Evolutionary conservation across 2,329 filamentous ascomycete genomes (phyloP).

Genomic region (Aspergillus brasiliensis): DNA sequence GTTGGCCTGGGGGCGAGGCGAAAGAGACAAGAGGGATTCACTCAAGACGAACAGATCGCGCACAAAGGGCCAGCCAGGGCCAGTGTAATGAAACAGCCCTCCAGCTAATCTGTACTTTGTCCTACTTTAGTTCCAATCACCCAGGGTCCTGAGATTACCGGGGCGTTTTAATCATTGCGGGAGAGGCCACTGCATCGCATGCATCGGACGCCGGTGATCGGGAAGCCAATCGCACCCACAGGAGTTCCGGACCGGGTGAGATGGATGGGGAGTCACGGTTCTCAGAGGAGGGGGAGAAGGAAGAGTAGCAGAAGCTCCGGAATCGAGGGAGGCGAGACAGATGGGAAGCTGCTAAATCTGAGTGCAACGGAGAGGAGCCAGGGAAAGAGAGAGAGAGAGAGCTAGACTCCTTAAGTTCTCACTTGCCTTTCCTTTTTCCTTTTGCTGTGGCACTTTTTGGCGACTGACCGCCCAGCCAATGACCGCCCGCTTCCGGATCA

Average conservation of each 20-base stretch:
- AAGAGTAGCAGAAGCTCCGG: background rate
- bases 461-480: background rate
- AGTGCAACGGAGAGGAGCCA: background rate
- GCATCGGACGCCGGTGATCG: constrained; percentile 15
- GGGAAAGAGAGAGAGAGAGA: background rate
- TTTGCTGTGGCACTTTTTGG: constrained; percentile 2
- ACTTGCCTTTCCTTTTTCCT: background rate
- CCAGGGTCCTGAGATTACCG: constrained; percentile 4
- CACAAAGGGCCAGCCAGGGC: background rate
- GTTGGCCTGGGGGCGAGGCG: background rate
- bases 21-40: background rate
- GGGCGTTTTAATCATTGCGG: constrained; percentile 18
- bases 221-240: constrained; percentile 11
- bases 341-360: background rate
- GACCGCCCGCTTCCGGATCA: constrained; percentile 17
- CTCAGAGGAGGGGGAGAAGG: background rate
- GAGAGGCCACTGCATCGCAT: constrained; percentile 21
- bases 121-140: background rate
- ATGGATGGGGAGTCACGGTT: background rate
- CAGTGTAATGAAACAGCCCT: background rate
- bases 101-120: background rate
- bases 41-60: background rate
- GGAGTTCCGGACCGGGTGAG: background rate
- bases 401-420: no score
- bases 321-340: background rate